These are phyloP conservation scores for Aspergillus biplanus DNA, from an alignment of 495 filamentous ascomycete species.

Conservation along the genomic window DNA sequence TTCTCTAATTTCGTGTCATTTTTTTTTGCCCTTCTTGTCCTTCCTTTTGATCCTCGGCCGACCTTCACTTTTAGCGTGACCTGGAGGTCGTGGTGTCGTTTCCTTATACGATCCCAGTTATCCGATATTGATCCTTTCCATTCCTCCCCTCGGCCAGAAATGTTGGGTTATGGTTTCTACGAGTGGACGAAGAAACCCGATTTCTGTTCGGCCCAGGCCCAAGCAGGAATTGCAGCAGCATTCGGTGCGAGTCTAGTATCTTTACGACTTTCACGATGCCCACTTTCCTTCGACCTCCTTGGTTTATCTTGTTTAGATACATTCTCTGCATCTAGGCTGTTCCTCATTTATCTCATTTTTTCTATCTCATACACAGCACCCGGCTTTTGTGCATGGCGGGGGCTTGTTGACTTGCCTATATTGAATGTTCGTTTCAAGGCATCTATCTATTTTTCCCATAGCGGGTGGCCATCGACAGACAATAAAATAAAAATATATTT, in stretches of 20 bases:
- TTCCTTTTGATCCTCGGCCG: not conserved
- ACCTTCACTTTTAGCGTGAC: not conserved
- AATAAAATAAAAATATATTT: no score
- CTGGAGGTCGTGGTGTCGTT: not conserved
- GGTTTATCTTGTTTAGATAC: constrained; percentile 10
- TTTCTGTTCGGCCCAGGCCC: not conserved
- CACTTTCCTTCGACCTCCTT: constrained; percentile 13
- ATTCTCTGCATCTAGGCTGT: constrained; percentile 7
- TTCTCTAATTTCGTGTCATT: constrained; percentile 14
- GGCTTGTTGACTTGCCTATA: not conserved
- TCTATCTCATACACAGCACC: constrained; percentile 2
- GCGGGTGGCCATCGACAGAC: not conserved
- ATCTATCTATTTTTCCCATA: not conserved
- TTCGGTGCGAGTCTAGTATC: constrained; percentile 2
- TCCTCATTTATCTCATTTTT: constrained; percentile 7
- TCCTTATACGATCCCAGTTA: not conserved
- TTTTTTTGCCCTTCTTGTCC: not conserved
- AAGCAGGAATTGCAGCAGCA: constrained; percentile 4
- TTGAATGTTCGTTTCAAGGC: not conserved
- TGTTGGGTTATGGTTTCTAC: constrained; percentile 8
- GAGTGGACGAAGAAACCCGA: not conserved
- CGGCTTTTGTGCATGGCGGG: not conserved
- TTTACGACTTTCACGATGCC: constrained; percentile 21
- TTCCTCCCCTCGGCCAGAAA: not conserved
- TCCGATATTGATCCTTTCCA: not conserved